Evolutionary conservation across 2,329 filamentous ascomycete genomes (phyloP).

Genomic region (Penicillium hesseltinei): DNA sequence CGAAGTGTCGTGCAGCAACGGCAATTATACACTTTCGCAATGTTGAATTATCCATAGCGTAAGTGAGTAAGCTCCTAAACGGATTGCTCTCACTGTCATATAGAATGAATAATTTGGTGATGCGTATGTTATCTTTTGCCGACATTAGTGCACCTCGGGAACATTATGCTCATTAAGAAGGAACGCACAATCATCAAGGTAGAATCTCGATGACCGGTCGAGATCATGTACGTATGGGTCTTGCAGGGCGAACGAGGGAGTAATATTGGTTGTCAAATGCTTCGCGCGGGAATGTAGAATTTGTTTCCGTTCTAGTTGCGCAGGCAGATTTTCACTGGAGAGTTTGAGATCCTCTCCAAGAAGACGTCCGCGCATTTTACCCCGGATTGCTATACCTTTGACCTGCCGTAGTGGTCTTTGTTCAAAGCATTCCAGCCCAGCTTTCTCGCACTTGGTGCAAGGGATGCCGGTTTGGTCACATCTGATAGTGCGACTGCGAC

Average conservation of each 20-base stretch:
- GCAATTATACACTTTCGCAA: not conserved
- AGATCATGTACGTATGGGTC: slow-evolving; percentile 11
- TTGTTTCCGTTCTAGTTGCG: not conserved
- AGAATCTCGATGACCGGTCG: slow-evolving; percentile 23
- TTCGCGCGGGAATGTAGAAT: not conserved
- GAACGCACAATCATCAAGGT: slow-evolving; percentile 35
- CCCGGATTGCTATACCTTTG: slow-evolving; percentile 34
- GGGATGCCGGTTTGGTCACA: slow-evolving; percentile 31
- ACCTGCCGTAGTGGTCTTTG: slow-evolving; percentile 37
- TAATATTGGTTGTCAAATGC: not conserved
- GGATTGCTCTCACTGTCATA: slow-evolving; percentile 8
- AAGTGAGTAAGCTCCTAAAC: slow-evolving; percentile 1
- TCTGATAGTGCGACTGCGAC: slow-evolving; percentile 35
- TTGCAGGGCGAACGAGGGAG: slow-evolving; percentile 14
- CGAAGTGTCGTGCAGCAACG: not conserved
- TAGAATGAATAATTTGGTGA: slow-evolving; percentile 33
- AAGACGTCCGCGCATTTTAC: slow-evolving; percentile 27
- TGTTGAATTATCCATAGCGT: not conserved
- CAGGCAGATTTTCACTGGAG: not conserved
- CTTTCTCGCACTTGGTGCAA: slow-evolving; percentile 35
- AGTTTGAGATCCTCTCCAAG: slow-evolving; percentile 5
- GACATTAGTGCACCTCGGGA: not conserved
- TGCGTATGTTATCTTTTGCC: slow-evolving; percentile 29
- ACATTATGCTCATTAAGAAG: not conserved
- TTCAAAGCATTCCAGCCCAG: slow-evolving; percentile 34